phyloP scores from a whole-genome alignment of 345 rosid genomes.

The Eutrema japonicum region DNA sequence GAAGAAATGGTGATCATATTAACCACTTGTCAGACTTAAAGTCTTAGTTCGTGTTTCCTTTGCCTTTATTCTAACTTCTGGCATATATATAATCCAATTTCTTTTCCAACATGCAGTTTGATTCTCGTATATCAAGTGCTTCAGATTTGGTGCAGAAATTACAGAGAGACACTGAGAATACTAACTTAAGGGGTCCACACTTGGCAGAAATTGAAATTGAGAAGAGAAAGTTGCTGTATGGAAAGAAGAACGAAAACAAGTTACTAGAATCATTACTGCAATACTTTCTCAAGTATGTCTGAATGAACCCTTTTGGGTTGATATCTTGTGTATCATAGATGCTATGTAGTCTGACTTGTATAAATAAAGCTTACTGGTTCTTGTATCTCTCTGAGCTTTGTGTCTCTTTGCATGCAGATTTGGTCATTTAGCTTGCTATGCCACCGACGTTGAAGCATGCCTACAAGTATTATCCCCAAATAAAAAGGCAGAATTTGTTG shows the following conservation, averaged over 20 bases:
- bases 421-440: conserved; percentile 92
- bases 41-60: conserved; percentile 12
- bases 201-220: conserved; percentile 85
- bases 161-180: conserved; percentile 53
- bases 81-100: conserved; percentile 30
- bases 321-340: conserved; percentile 7
- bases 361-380: conserved; percentile 14
- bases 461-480: conserved; percentile 70
- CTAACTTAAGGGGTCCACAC: conserved; percentile 66
- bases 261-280: conserved; percentile 64
- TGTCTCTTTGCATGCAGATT: conserved; percentile 59
- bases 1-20: conserved; percentile 73
- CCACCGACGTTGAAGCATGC: conserved; percentile 75
- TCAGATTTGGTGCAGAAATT: conserved; percentile 68
- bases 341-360: conserved; percentile 15
- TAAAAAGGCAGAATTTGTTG: conserved; percentile 60
- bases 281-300: conserved; percentile 69
- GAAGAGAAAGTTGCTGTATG: conserved; percentile 73
- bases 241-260: conserved; percentile 63
- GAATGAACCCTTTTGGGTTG: conserved; percentile 20
- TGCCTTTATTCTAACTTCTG: conserved; percentile 10
- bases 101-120: conserved; percentile 61
- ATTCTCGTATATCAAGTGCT: conserved; percentile 73
- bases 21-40: conserved; percentile 30
- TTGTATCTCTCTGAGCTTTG: conserved; percentile 28